Evolutionary conservation across 805 yeast genomes (phyloP), one percentile per base, ranked within the genome.

Genomic region (Wickerhamiella slavikovae): DNA sequence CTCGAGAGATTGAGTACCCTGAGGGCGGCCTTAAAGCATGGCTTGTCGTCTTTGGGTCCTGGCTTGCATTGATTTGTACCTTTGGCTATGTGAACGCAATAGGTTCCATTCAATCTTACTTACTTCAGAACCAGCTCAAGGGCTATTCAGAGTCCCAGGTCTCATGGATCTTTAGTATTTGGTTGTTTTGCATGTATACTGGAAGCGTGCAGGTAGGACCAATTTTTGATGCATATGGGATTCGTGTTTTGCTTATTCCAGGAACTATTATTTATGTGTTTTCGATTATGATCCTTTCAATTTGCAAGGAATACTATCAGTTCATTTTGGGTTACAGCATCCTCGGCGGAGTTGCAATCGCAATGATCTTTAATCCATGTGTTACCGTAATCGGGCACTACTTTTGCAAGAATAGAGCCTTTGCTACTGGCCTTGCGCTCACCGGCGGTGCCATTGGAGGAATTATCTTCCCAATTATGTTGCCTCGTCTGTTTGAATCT

Each of bases 401-500:
- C 50, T 66, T 64, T 39, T 36, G 47, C 22, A 47, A 36, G 22
- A 52, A 45, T 30, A 48, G 70, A 16, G 66, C 60, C 4, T 41
- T 57, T 19, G 68, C 65, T 5, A 48, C 56, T 12, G 62, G 66
- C 3, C 35, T 62, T 6, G 61, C 62, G 1, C 59, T 66, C 1
- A 42, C 59, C 6, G 71, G 71, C 13, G 65, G 69, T 0, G 57
- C 67, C 4, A 38, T 64, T 7, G 72, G 72, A 4, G 67, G 68
- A 10, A 44, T 62, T 30, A 30, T 60, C 16, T 62, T 60, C 41
- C 66, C 70, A 9, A 44, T 62, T 22, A 52, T 62, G 51, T 52
- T 64, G 11, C 54, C 60, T 24, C 44, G 44, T 11, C 45, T 64
- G 28, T 54, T 59, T 28, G 34, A 40, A 8, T 40, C 46, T n/a